These are phyloP conservation scores for Nannochloris sp. DNA, from an alignment of 139 green algal species.

Conservation along the genomic window DNA sequence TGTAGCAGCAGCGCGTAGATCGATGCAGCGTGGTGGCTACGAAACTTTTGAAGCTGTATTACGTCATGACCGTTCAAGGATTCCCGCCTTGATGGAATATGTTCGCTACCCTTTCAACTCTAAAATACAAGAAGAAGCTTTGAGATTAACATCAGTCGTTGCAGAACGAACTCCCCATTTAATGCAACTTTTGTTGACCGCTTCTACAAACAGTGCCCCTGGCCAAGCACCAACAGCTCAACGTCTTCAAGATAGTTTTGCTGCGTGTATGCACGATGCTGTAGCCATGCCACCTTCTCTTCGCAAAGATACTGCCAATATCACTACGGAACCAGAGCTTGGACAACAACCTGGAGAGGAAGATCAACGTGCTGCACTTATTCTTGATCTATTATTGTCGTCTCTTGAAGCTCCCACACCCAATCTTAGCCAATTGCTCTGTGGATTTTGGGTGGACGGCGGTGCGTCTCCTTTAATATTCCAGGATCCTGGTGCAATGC, in stretches of 20 bases:
- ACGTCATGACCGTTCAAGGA: constrained; percentile 18
- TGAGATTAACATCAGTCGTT: constrained; percentile 40
- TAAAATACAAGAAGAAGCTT: constrained; percentile 48
- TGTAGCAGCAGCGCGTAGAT: background rate
- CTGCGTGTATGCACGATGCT: constrained; percentile 18
- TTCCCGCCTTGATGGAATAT: constrained; percentile 51
- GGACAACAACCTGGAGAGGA: too few relatives aligned
- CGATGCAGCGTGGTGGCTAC: constrained; percentile 12
- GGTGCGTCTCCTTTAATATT: background rate
- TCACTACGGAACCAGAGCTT: background rate
- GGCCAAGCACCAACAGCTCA: constrained; percentile 1
- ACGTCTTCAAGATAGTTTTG: constrained; percentile 28
- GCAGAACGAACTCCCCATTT: constrained; percentile 43
- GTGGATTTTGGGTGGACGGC: constrained; percentile 64
- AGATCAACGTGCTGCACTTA: constrained; percentile 19
- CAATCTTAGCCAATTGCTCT: constrained; percentile 65
- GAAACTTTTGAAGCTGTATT: constrained; percentile 42
- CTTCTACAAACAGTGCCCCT: background rate
- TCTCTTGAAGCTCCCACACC: constrained; percentile 31
- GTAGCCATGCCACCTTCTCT: background rate
- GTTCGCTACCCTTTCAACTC: constrained; percentile 53
- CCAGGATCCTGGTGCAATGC: background rate
- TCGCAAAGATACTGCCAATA: background rate
- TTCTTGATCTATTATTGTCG: constrained; percentile 33
- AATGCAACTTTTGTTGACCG: constrained; percentile 46